Base-by-base conservation (phyloP, 441 rosid genomes). In the Mallotus japonicus region DNA sequence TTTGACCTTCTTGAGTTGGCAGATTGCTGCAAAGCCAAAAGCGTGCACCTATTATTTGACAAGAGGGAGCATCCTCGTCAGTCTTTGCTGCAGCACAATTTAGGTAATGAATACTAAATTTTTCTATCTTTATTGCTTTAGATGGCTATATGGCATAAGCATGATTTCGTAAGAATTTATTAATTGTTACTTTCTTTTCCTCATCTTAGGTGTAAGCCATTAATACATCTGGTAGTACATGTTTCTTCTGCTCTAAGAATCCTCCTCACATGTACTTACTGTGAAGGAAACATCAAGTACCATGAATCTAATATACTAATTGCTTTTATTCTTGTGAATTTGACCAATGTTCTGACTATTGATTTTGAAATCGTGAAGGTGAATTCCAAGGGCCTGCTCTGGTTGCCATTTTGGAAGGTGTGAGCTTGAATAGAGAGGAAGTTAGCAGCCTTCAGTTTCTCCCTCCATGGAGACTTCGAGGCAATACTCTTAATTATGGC, bases 371-470 rank as follows among this genome's bases (percentile, higher is more conserved):
- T 71, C 57, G 47, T 77, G 63, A 87, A 95, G 99, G 92, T 81
- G 95, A 91, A 81, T 95, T 89, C 79, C 99, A 95, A 85, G 99
- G 99, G 61, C 97, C 99, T 79, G 99, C 96, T 77, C 64, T 95
- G 73, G 86, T 95, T 71, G 99, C 89, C 73, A 80, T 95, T 79
- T 80, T 95, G 67, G 99, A 95, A 85, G 99, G 98, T 76, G 91
- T 79, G 80, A 86, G 83, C 80, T 87, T 93, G 87, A 93, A 77
- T 79, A 89, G 91, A 82, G 99, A 95, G 85, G 99, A 95, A 80
- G 83, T 95, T 20, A 83, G 95, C 81, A 85, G 89, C 83, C 98
- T 95, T 83, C 99, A 95, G 87, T 90, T 92, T 76, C 93, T 89
- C 50, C 97, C 99, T 61, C 98, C 97, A 32, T 91, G 99, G 97